Evolutionary conservation across 1,284 basidiomycete species (phyloP), one percentile per base, ranked within the genome.

Genomic region (Thecaphora frezii): DNA sequence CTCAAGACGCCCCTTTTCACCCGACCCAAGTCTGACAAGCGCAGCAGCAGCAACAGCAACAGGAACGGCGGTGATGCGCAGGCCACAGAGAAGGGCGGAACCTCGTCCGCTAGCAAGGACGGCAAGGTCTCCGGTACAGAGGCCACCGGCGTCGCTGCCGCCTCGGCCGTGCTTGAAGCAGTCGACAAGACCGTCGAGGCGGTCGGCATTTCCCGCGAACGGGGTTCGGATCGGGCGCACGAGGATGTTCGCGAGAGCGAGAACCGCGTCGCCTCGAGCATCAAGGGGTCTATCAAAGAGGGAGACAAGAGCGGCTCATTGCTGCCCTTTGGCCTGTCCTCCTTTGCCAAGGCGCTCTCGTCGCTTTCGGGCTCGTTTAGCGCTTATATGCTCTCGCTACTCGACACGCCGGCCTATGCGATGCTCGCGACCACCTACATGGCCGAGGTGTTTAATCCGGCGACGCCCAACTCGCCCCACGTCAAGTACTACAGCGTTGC

Each of bases 351-450:
- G 10, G 68, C 69, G 7, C 55, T 76, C 13, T 49, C 59, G 23
- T 63, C 85, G 4, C 82, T 93, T 14, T 88, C 89, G 0, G 87
- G 87, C 3, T 88, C 88, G 13, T 87, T 97, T 74, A 91, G 91
- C 9, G 88, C 89, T 1, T 87, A 93, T 69, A 84, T 98, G 38
- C 85, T 98, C n/a, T 89, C 89, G 50, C 82, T 94, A 51, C 85
- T 98, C 69, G 96, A 99, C 82, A 93, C 93, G 1, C 96, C 96
- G 0, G 96, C 96, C 0, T 99, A 98, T 78, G 88, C 90, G 16
- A 97, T 97, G 80, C 85, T 98, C 41, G 94, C 91, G 5, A 90
- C 93, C 1, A 80, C 85, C 10, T 97, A 90, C 79, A 84, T 97
- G 42, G 87, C 88, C 64, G 84, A 88, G 48, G 83, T 88, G 1